A percentile compares a stretch with the other conserved stretches of the same genome.
Evolutionary conservation across 2,329 filamentous ascomycete species (phyloP).

Genomic region (Penicillium sp.): DNA sequence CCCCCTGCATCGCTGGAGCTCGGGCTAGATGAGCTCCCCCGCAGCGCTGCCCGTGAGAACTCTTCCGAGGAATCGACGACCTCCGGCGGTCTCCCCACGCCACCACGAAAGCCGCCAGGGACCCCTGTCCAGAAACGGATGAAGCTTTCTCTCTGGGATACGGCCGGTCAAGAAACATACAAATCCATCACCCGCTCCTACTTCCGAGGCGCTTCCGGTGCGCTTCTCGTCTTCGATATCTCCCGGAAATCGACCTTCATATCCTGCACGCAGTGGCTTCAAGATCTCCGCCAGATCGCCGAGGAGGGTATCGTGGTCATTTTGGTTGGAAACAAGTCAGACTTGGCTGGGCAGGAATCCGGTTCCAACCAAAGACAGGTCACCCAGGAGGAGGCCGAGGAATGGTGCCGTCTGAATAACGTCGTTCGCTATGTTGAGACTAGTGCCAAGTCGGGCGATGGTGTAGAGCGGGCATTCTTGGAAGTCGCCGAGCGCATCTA

Average conservation of each 20-base stretch:
- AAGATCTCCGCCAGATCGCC: conserved; percentile 90
- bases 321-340: conserved; percentile 92
- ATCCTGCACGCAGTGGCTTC: conserved; percentile 89
- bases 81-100: conserved; percentile 34
- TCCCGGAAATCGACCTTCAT: conserved; percentile 80
- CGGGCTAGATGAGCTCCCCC: conserved; percentile 47
- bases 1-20: conserved; percentile 70
- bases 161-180: conserved; percentile 95
- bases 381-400: conserved; percentile 77
- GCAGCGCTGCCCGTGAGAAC: conserved; percentile 16
- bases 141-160: conserved; percentile 95
- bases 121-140: conserved; percentile 68
- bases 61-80: conserved; percentile 21
- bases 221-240: conserved; percentile 92
- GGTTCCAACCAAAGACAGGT: conserved; percentile 68
- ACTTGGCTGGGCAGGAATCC: conserved; percentile 63
- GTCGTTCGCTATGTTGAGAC: conserved; percentile 95
- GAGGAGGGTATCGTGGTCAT: conserved; percentile 95
- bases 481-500: conserved; percentile 95
- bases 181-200: conserved; percentile 94
- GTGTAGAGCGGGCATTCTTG: conserved; percentile 89
- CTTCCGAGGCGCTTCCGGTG: conserved; percentile 78
- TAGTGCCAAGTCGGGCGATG: conserved; percentile 90
- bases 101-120: conserved; percentile 39
- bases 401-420: conserved; percentile 83